Evolutionary conservation across 139 green algal species (phyloP).

Genomic region (Auxenochlorella pyrenoidosa): DNA sequence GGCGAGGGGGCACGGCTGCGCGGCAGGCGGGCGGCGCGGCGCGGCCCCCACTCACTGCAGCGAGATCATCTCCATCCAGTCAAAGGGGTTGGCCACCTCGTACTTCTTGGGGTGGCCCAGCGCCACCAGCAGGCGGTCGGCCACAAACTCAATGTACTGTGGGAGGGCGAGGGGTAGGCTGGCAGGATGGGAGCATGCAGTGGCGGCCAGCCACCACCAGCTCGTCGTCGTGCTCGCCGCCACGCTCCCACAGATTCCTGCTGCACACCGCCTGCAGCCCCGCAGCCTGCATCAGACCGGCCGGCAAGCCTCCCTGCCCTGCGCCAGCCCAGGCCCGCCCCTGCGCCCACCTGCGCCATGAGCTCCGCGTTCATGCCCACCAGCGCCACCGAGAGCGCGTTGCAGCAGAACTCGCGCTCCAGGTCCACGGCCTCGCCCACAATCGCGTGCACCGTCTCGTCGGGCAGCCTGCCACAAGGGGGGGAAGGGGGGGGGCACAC

Average conservation of each 20-base stretch:
- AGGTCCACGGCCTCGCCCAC: constrained; percentile 74
- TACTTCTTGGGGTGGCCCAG: constrained; percentile 73
- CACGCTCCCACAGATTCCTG: no score
- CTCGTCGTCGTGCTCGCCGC: no score
- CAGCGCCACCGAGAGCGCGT: constrained; percentile 66
- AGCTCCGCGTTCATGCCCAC: constrained; percentile 82
- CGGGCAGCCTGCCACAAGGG: constrained; percentile 13
- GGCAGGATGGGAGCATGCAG: not conserved
- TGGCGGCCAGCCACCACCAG: no score
- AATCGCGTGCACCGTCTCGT: constrained; percentile 54
- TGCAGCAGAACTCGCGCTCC: constrained; percentile 77
- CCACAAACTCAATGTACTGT: constrained; percentile 84
- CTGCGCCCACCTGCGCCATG: constrained; percentile 59
- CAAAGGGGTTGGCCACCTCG: constrained; percentile 80
- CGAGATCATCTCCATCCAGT: constrained; percentile 92
- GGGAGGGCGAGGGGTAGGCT: not conserved
- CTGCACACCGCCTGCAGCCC: no score
- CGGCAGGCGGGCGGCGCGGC: not conserved
- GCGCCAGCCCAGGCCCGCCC: no score
- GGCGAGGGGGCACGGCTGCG: no score
- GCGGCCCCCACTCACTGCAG: constrained; percentile 57
- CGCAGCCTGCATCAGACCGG: no score
- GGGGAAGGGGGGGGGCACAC: not conserved
- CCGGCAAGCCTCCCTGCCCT: no score
- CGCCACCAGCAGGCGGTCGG: constrained; percentile 73